Conservation (phyloP, 2,329 filamentous ascomycete genomes). For the Truncatella angustata region DNA sequence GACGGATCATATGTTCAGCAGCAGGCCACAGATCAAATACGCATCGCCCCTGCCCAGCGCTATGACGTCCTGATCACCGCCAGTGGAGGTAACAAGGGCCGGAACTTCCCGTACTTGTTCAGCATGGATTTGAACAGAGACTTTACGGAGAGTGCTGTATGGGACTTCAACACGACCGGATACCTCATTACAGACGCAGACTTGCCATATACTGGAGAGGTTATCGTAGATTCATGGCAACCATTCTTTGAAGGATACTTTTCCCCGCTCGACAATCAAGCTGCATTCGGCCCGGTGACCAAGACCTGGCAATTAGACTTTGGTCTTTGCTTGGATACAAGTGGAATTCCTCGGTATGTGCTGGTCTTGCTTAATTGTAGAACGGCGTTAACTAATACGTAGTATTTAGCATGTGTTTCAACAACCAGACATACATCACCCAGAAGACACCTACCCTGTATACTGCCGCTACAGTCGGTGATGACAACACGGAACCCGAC, state of each 20-base stretch:
- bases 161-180: conserved; percentile 41
- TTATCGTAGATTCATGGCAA: conserved; percentile 35
- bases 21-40: conserved; percentile 35
- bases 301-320: conserved; percentile 56
- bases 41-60: conserved; percentile 41
- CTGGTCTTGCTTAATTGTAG: conserved; percentile 8
- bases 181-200: conserved; percentile 37
- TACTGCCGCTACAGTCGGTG: conserved; percentile 60
- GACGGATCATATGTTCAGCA: conserved; percentile 40
- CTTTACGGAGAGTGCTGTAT: conserved; percentile 28
- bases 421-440: conserved; percentile 63
- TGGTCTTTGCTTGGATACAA: conserved; percentile 56
- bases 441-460: conserved; percentile 72
- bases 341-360: conserved; percentile 57
- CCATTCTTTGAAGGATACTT: conserved; percentile 64
- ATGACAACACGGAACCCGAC: conserved; percentile 36
- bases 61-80: conserved; percentile 45
- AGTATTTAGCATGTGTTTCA: conserved; percentile 49
- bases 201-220: conserved; percentile 22
- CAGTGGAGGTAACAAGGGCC: conserved; percentile 29
- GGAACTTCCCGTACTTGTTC: conserved; percentile 43
- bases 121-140: conserved; percentile 44
- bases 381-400: not conserved
- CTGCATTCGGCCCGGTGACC: conserved; percentile 50
- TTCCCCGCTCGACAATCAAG: conserved; percentile 51